Percentiles rank a stretch among this genome's conserved stretches.
phyloP scores from a whole-genome alignment of 441 rosid species.

The Croton setiger region DNA sequence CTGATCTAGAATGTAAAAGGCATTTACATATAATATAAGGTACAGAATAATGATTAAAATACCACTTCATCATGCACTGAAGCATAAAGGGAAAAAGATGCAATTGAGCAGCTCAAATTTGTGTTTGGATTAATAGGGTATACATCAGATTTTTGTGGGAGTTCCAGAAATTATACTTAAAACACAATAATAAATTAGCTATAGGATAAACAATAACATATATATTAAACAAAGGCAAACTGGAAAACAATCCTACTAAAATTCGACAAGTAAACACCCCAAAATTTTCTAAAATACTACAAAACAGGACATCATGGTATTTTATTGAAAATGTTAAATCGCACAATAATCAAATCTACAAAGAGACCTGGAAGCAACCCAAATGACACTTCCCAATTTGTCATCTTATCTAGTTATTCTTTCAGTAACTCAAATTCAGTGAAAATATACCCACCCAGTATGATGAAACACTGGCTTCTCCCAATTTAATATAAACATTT shows the following conservation, averaged over 20 bases:
- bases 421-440: neutral
- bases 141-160: no score
- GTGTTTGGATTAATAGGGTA: neutral
- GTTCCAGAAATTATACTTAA: neutral
- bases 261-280: neutral
- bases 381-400: neutral
- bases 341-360: neutral
- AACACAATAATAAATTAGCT: neutral
- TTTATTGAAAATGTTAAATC: neutral
- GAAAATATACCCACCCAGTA: neutral
- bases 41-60: neutral
- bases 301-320: neutral
- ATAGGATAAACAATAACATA: neutral
- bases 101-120: neutral
- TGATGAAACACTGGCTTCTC: no score
- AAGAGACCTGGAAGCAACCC: conserved; percentile 1
- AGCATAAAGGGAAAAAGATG: neutral
- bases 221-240: neutral
- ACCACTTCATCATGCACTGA: neutral
- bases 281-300: neutral
- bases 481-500: neutral
- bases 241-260: neutral
- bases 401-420: neutral
- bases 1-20: conserved; percentile 4
- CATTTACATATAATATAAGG: neutral